Percentiles rank a stretch among this genome's conserved stretches.
These are phyloP conservation scores for Cyanidiococcus yangmingshanensis DNA, from an alignment of 23 red algal genomes.

Conservation along the genomic window DNA sequence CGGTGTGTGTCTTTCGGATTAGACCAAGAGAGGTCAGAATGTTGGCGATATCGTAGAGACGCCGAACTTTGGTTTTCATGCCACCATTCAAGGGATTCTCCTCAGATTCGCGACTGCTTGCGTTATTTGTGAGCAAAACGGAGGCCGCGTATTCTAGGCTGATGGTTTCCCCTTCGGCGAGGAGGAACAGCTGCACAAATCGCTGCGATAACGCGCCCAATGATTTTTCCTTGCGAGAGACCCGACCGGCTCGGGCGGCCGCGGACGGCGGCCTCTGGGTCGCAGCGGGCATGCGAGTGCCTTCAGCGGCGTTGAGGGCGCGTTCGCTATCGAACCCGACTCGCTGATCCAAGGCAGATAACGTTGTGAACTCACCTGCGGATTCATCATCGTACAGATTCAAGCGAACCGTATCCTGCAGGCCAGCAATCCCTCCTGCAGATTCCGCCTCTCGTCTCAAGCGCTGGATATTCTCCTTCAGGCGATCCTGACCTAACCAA, in stretches of 20 bases:
- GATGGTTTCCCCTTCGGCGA: slow-evolving; percentile 20
- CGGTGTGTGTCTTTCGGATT: slow-evolving; percentile 71
- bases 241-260: not conserved
- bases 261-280: not conserved
- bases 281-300: not conserved
- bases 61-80: slow-evolving; percentile 81
- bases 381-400: not conserved
- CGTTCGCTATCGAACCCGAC: not conserved
- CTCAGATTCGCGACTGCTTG: slow-evolving; percentile 4
- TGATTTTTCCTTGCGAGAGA: slow-evolving; percentile 74
- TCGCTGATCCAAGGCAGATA: too few relatives aligned
- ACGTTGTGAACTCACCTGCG: not conserved
- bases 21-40: slow-evolving; percentile 67
- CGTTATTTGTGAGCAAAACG: slow-evolving; percentile 33
- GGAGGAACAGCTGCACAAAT: slow-evolving; percentile 86
- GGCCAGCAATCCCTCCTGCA: not conserved
- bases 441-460: slow-evolving; percentile 16
- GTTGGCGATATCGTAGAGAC: slow-evolving; percentile 98
- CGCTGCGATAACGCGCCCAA: slow-evolving; percentile 77
- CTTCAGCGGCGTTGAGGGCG: not conserved
- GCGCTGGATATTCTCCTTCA: slow-evolving; percentile 34
- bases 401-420: not conserved
- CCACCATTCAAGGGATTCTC: slow-evolving; percentile 36
- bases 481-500: slow-evolving; percentile 51
- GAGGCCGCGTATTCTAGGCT: slow-evolving; percentile 53